Base-by-base conservation (phyloP, 129 eudicot species). In the Lactuca saligna region DNA sequence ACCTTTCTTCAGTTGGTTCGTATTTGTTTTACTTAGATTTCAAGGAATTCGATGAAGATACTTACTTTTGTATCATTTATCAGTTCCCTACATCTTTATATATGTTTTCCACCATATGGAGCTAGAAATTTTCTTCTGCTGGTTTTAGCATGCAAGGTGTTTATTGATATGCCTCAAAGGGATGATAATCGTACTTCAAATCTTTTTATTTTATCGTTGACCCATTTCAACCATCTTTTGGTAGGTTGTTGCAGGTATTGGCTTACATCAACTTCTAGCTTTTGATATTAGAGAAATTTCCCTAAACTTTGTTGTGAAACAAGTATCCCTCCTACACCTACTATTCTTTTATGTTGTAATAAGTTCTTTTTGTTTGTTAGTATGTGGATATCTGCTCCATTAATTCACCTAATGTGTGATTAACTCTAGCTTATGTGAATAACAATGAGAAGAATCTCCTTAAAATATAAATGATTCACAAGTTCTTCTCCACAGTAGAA, bases 81-180 rank as follows among this genome's bases (percentile, higher is more conserved):
- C 17, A 15, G 25, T 20, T 69, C 31, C 33, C 14, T 14, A 13
- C 12, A 9, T 57, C 46, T 17, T 41, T 9, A 38, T 69, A 66
- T 46, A 20, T 17, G 29, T 63, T 61, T 25, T 6, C 38, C 25
- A 63, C 16, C 33, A 63, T 39, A 3, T 63, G 54, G 53, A 38
- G 55, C 5, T 54, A 35, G 38, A 42, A 44, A 3, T 59, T 25
- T 15, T 37, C 2, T 60, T 4, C 29, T 59, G 17, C 15, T 59
- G 16, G 58, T 15, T 70, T 59, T 58, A 8, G 75, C 75, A 71
- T 29, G 59, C 68, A 60, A 71, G 48, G 75, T 71, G 68, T 71
- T 71, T 60, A 60, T 31, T 59, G 75, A 59, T 0, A 71, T 71
- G 68, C 68, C 33, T 71, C 75, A 71, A 46, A 57, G 75, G 17